phyloP scores from a whole-genome alignment of 305 asterid genomes.

The Rubia peregrina region DNA sequence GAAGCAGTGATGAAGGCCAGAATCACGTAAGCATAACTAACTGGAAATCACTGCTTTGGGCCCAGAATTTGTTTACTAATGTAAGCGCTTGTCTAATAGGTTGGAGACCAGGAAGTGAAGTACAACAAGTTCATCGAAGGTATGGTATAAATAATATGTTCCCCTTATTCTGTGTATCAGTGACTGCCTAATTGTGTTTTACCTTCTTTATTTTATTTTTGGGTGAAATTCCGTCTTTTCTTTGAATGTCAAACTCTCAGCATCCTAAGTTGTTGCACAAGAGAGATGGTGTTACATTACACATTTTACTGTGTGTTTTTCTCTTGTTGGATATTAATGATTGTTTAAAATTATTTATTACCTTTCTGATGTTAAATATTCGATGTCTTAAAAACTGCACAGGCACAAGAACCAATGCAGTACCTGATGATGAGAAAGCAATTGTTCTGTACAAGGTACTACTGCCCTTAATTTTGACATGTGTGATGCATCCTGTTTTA shows the following conservation, averaged over 20 bases:
- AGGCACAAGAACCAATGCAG: slow-evolving; percentile 51
- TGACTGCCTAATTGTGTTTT: not conserved
- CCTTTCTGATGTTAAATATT: slow-evolving; percentile 11
- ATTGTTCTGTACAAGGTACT: slow-evolving; percentile 78
- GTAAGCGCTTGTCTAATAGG: slow-evolving; percentile 35
- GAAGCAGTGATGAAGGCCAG: slow-evolving; percentile 44
- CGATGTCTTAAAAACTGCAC: slow-evolving; percentile 18
- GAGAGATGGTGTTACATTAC: not conserved
- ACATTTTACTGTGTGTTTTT: slow-evolving; percentile 1
- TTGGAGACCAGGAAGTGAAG: slow-evolving; percentile 45
- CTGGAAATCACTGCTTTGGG: slow-evolving; percentile 15
- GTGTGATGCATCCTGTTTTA: not conserved
- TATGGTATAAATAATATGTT: slow-evolving; percentile 22
- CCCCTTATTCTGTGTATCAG: slow-evolving; percentile 1
- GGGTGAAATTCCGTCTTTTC: not conserved
- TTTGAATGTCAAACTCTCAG: not conserved
- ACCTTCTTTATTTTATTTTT: not conserved
- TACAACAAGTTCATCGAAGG: slow-evolving; percentile 50
- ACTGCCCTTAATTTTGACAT: slow-evolving; percentile 17
- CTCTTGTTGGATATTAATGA: slow-evolving; percentile 5
- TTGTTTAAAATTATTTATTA: not conserved
- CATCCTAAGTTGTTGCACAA: not conserved
- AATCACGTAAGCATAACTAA: slow-evolving; percentile 40
- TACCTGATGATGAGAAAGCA: slow-evolving; percentile 66
- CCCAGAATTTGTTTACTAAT: slow-evolving; percentile 10